phyloP scores from a whole-genome alignment of 2,329 filamentous ascomycete species.

The Grosmannia serpens region DNA sequence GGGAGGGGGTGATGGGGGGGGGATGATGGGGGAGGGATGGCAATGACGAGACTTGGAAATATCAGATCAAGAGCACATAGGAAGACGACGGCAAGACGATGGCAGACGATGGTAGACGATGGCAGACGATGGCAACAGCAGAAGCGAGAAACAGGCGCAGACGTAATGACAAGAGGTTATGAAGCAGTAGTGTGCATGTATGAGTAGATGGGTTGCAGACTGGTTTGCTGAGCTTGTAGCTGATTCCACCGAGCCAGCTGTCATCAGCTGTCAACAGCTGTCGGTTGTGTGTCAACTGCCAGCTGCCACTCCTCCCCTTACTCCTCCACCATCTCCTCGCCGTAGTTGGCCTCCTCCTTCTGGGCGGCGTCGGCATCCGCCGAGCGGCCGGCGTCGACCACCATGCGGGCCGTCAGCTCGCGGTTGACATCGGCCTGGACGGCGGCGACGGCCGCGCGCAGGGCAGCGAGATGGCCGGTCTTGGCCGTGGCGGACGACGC shows the following conservation, averaged over 20 bases:
- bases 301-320: not conserved
- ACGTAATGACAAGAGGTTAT: no score
- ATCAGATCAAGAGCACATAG: no score
- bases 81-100: no score
- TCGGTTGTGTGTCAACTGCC: no score
- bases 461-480: constrained; percentile 44
- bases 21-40: not conserved
- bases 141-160: no score
- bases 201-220: no score
- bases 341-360: constrained; percentile 68
- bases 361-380: constrained; percentile 40
- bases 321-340: constrained; percentile 53
- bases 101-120: no score
- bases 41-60: not conserved
- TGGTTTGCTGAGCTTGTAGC: no score
- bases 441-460: constrained; percentile 43
- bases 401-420: constrained; percentile 64
- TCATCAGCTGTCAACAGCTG: no score
- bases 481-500: not conserved
- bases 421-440: constrained; percentile 59
- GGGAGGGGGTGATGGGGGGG: constrained; percentile 1
- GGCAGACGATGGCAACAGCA: no score
- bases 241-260: no score
- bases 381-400: constrained; percentile 46
- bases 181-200: no score